Evolutionary conservation across 768 basidiomycete species (phyloP).

Genomic region (Mycena chlorophos): DNA sequence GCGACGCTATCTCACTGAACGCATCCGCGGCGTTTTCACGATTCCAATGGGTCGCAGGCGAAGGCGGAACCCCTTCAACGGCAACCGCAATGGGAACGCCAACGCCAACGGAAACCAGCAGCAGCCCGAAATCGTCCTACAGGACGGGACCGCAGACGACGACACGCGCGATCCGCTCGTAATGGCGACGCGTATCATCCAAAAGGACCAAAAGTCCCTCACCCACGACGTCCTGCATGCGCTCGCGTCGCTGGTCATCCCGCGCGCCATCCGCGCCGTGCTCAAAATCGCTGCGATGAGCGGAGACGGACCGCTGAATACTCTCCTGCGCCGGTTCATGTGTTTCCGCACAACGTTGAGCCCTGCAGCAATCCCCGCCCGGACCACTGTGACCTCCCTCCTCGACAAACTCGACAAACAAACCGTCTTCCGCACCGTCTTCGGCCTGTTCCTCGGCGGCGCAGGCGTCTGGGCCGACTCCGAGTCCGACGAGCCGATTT

Average conservation of each 20-base stretch:
- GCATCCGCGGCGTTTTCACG: constrained; percentile 28
- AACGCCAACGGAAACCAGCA: constrained; percentile 20
- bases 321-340: constrained; percentile 20
- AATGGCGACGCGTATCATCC: constrained; percentile 12
- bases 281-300: constrained; percentile 7
- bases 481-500: constrained; percentile 54
- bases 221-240: constrained; percentile 27
- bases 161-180: constrained; percentile 16
- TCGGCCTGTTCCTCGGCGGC: constrained; percentile 34
- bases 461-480: constrained; percentile 45
- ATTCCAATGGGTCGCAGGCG: constrained; percentile 22
- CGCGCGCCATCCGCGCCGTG: constrained; percentile 27
- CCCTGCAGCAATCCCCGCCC: constrained; percentile 19
- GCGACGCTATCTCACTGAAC: constrained; percentile 23
- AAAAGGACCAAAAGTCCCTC: constrained; percentile 18
- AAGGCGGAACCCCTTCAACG: no score
- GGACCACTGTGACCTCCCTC: constrained; percentile 30
- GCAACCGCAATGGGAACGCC: neutral
- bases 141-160: constrained; percentile 10
- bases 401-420: constrained; percentile 27
- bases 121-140: constrained; percentile 13
- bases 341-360: constrained; percentile 25
- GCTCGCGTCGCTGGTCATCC: constrained; percentile 2
- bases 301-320: neutral
- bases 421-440: neutral